These are phyloP conservation scores for Penicillium arizonense DNA, from an alignment of 495 filamentous ascomycete species.

Conservation along the genomic window DNA sequence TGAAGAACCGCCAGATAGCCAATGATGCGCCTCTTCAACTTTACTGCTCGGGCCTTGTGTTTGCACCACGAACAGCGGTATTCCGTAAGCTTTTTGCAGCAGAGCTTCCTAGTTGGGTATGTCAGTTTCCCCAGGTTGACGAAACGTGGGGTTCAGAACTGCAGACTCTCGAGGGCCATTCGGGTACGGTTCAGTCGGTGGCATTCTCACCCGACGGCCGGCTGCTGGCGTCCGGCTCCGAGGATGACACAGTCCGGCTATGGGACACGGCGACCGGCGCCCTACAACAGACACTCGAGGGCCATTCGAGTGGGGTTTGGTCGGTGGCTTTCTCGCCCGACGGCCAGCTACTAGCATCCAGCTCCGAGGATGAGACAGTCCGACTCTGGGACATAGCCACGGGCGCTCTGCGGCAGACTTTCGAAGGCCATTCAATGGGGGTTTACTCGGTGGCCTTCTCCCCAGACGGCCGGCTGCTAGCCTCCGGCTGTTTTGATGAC, in stretches of 20 bases:
- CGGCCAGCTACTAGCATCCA: too few relatives aligned
- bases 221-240: too few relatives aligned
- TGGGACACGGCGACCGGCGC: background rate
- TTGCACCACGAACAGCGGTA: slow-evolving; percentile 28
- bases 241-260: background rate
- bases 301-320: background rate
- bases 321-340: background rate
- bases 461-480: slow-evolving; percentile 16
- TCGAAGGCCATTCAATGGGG: background rate
- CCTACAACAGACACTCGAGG: background rate
- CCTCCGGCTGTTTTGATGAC: slow-evolving; percentile 14
- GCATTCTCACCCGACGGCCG: slow-evolving; percentile 7
- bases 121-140: slow-evolving; percentile 5
- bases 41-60: slow-evolving; percentile 22
- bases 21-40: slow-evolving; percentile 15
- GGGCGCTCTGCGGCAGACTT: too few relatives aligned
- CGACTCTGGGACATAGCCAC: too few relatives aligned
- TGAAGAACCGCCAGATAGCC: slow-evolving; percentile 28
- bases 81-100: slow-evolving; percentile 10
- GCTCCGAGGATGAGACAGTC: too few relatives aligned
- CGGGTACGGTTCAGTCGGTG: slow-evolving; percentile 4
- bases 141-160: slow-evolving; percentile 11
- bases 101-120: background rate
- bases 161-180: slow-evolving; percentile 22
- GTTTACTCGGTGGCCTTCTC: slow-evolving; percentile 22